Evolutionary conservation across 1,284 basidiomycete species (phyloP), one percentile per base, ranked within the genome.

Genomic region (Ceratobasidium sp.): DNA sequence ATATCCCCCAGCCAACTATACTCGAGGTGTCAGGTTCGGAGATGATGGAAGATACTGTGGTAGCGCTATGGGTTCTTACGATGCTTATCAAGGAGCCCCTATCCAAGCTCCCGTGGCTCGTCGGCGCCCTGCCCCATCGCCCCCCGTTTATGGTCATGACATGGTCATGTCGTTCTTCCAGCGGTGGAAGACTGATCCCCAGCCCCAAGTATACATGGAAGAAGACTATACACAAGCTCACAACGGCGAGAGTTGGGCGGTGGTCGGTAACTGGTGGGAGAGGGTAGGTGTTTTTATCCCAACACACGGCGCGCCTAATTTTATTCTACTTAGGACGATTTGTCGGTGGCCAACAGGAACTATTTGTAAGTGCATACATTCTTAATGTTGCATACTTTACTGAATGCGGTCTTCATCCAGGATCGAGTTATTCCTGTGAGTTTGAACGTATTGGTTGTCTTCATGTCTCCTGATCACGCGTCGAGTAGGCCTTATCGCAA

Each of bases 251-350:
- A 50, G 49, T 16, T 53, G 33, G 49, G 60, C 30, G 49, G 16
- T 64, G 49, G 60, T 64, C 2, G 60, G 60, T 13, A 64, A 64
- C n/a, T 64, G 60, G 60, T 64, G 60, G 60, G 60, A 64, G 60
- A 5, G 16, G 33, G 60, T 64, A 30, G 19, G 60, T 54, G 5
- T 13, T 36, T 9, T 39, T 47, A 47, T 47, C 21, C 44, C 11
- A 47, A 11, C 44, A 19, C 8, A 8, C 39, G 7, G 44, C n/a
- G 19, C 7, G 16, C 14, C 16, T 46, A 6, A 46, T 46, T 27
- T 25, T 14, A 50, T 50, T 4, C 14, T 64, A 5, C 2, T n/a
- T 53, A 64, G 60, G 60, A 64, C 25, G 60, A 64, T 29, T 30
- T 64, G 21, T 39, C 60, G 6, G 19, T 13, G n/a, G 14, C 23